Evolutionary conservation across 306 rosid genomes (phyloP).

Genomic region (Cajanus cajan): DNA sequence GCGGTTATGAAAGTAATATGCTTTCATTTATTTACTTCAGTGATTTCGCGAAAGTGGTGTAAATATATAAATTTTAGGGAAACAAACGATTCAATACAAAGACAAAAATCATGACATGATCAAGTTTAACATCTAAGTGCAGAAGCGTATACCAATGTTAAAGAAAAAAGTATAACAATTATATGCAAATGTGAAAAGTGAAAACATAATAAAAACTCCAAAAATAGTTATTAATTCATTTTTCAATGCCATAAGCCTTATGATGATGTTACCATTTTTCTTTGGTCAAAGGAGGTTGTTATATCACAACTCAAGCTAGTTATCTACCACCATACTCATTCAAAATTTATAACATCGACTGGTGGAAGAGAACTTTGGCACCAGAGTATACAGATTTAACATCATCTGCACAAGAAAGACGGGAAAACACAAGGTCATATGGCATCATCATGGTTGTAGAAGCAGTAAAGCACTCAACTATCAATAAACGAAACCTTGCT

Average conservation of each 20-base stretch:
- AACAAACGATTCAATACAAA: not conserved
- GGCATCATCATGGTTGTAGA: not conserved
- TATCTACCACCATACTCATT: slow-evolving; percentile 5
- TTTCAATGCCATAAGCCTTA: not conserved
- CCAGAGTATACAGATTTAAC: slow-evolving; percentile 36
- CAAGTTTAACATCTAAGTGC: not conserved
- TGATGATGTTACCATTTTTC: not conserved
- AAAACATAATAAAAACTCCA: not conserved
- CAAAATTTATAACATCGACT: slow-evolving; percentile 40
- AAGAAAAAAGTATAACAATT: not conserved
- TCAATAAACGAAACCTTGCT: slow-evolving; percentile 6
- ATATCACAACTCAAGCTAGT: not conserved
- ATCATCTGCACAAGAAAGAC: slow-evolving; percentile 39
- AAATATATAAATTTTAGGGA: not conserved
- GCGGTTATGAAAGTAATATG: no score
- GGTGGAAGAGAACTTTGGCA: slow-evolving; percentile 46
- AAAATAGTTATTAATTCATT: not conserved
- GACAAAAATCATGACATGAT: not conserved
- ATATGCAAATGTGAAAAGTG: not conserved
- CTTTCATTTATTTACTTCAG: no score
- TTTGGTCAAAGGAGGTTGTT: not conserved
- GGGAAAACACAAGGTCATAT: not conserved
- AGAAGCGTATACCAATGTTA: not conserved
- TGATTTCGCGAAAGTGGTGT: no score
- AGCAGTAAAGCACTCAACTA: not conserved